Base-by-base conservation (phyloP, 2,329 filamentous ascomycete genomes). In the Penicillium brevicompactum region DNA sequence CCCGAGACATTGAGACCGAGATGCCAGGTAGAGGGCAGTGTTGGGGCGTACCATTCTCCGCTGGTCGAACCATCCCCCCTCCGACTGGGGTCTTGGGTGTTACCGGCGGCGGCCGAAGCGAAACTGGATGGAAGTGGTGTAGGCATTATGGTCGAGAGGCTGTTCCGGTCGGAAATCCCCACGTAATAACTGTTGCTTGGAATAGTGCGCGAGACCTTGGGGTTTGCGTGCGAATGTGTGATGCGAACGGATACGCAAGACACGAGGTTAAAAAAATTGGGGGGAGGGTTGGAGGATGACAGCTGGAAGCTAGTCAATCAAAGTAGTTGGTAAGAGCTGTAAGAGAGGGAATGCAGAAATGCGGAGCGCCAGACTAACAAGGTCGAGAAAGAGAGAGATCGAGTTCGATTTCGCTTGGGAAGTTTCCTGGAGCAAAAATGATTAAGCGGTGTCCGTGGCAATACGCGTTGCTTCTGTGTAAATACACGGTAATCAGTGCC, bases 121-220 rank as follows among this genome's bases (percentile, higher is more conserved):
- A 92, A 92, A 82, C 88, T 92, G 67, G 89, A 91, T 68, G 88
- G 87, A 75, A 91, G 84, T 79, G 89, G 87, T 73, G 87, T 85
- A 79, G 88, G 84, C 88, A 91, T 83, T 68, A 64, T 76, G 67
- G 54, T 57, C 60, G 53, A 57, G 54, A 58, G 56, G 59, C 41
- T 60, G 52, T 55, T 59, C 53, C 55, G 59, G 60, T 57, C 56
- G 58, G 60, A 66, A 56, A 63, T 62, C 61, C 60, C 57, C 61
- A 62, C 62, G 54, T 59, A 64, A 60, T 57, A 62, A 60, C 59
- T 42, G 56, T 52, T 57, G 56, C 40, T 27, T 51, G 53, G 46
- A 49, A 63, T 53, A 51, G 57, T 59, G 60, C 42, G 62, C 61
- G 62, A 66, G 57, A 64, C 57, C 60, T 55, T 58, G 61, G 2